phyloP scores from a whole-genome alignment of 768 basidiomycete species.

The Russula brevipes region DNA sequence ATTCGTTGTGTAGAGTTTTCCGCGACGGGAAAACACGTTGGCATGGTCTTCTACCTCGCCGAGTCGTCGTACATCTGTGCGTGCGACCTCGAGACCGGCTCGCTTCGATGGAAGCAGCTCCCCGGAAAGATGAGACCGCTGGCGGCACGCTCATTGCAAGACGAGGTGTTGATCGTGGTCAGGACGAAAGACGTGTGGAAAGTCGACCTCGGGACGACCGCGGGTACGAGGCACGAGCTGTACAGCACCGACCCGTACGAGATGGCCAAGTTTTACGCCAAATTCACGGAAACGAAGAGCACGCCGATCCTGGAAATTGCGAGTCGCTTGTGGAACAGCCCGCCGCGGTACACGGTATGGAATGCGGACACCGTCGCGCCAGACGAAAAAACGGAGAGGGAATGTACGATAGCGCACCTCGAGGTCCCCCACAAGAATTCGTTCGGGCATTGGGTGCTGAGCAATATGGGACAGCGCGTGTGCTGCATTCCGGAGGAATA shows the following conservation, averaged over 20 bases:
- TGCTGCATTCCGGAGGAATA: slow-evolving; percentile 20
- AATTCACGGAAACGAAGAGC: not conserved
- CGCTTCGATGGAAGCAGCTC: slow-evolving; percentile 14
- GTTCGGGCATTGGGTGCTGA: slow-evolving; percentile 17
- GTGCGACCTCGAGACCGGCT: slow-evolving; percentile 15
- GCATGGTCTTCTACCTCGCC: slow-evolving; percentile 12
- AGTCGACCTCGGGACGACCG: not conserved
- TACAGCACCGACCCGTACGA: slow-evolving; percentile 11
- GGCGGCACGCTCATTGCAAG: slow-evolving; percentile 3
- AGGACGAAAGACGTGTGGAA: slow-evolving; percentile 17
- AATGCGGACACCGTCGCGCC: not conserved
- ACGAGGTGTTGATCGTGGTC: slow-evolving; percentile 14
- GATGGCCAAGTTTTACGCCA: slow-evolving; percentile 17
- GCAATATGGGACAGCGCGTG: slow-evolving; percentile 13
- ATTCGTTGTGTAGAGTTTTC: slow-evolving; percentile 16
- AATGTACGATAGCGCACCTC: slow-evolving; percentile 6
- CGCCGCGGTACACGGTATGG: slow-evolving; percentile 14
- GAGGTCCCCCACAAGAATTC: slow-evolving; percentile 2
- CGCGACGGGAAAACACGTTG: slow-evolving; percentile 14
- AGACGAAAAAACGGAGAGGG: not conserved
- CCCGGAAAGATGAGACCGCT: slow-evolving; percentile 13
- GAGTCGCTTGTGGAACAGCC: slow-evolving; percentile 17
- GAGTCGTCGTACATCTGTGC: slow-evolving; percentile 10
- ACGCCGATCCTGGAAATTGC: slow-evolving; percentile 9
- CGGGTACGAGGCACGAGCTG: slow-evolving; percentile 3